These are phyloP conservation scores for Diaporthe batatas DNA, from an alignment of 2,329 filamentous ascomycete genomes.

Conservation along the genomic window DNA sequence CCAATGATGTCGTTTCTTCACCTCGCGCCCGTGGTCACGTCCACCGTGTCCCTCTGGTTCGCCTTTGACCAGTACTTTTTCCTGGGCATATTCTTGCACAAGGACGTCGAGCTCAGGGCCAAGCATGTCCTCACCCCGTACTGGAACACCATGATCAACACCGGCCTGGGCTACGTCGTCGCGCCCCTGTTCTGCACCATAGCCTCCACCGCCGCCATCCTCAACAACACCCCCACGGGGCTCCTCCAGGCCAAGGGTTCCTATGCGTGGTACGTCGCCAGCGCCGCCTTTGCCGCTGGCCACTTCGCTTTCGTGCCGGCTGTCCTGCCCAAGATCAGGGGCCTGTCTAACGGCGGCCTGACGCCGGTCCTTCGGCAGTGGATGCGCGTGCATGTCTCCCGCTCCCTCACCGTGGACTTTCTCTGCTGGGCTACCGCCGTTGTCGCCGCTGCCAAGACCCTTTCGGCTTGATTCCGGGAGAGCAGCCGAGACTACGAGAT, in stretches of 20 bases:
- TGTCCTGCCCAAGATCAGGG: conserved; percentile 1
- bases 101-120: conserved; percentile 13
- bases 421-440: not conserved
- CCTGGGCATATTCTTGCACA: conserved; percentile 17
- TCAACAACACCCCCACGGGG: conserved; percentile 1
- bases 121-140: conserved; percentile 30
- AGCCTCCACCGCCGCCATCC: conserved; percentile 4
- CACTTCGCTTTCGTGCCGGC: not conserved
- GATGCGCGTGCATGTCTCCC: not conserved
- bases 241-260: not conserved
- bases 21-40: conserved; percentile 27
- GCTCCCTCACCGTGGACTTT: not conserved
- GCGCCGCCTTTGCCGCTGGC: not conserved
- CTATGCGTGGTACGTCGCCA: not conserved
- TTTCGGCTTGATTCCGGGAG: not conserved
- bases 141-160: not conserved
- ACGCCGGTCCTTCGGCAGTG: not conserved
- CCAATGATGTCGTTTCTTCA: conserved; percentile 27
- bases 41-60: conserved; percentile 31
- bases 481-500: not conserved
- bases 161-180: not conserved
- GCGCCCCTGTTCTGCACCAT: not conserved
- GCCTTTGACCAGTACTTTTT: conserved; percentile 34
- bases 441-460: not conserved
- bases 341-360: not conserved